Evolutionary conservation across 345 rosid species (phyloP), one percentile per base, ranked within the genome.

Genomic region (Gossypium arboreum): DNA sequence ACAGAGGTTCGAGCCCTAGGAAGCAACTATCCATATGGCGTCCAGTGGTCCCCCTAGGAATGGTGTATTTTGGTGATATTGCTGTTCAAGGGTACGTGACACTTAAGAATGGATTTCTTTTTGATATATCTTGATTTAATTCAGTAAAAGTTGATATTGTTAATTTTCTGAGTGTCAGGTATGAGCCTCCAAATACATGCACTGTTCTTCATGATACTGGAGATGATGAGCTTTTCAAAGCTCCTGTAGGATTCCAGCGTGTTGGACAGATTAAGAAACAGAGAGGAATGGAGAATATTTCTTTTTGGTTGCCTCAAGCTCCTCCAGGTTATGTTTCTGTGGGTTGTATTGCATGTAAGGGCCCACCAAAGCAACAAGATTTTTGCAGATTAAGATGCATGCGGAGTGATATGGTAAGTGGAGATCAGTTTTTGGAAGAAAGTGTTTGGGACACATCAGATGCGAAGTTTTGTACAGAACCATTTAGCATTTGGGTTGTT

Each of bases 221-320:
- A 62, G 91, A 90, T 75, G 94, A 87, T 76, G 96, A 88, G 60
- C 81, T 91, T 73, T 84, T 88, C 68, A 91, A 82, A 86, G 73
- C 85, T 58, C 86, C 98, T 75, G 41, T 86, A 48, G 93, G 84
- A 79, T 95, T 90, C 78, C 89, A 86, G 56, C 81, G 80, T 72
- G 93, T 93, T 79, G 99, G 97, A 74, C 90, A 90, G 44, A 85
- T 93, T 68, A 95, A 93, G 86, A 93, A 86, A 85, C 92, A 88
- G 51, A 88, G 87, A 78, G 96, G 96, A 78, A 81, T 90, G 82
- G 98, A 93, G 60, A 86, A 76, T 81, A 85, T 93, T 73, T 88
- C 94, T 48, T 95, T 95, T 80, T 95, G 97, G 96, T 84, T 93
- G 89, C 99, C 97, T 78, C 93, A 86, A 83, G 93, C 99, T 61